These are phyloP conservation scores for Castanospermum australe DNA, from an alignment of 306 rosid species.

Conservation along the genomic window DNA sequence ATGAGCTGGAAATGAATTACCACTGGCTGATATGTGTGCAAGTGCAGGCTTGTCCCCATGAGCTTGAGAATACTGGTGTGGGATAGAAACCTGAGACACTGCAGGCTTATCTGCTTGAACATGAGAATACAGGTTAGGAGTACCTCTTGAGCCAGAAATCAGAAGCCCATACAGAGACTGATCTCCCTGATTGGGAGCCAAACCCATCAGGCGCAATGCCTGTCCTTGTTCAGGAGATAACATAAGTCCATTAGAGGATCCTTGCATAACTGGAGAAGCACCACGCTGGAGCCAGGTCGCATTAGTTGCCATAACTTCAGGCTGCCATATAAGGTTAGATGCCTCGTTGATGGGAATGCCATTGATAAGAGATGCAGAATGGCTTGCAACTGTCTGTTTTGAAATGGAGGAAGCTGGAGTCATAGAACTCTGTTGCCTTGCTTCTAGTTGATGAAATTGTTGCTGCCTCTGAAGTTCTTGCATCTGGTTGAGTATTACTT, in stretches of 20 bases:
- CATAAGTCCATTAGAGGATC: constrained; percentile 65
- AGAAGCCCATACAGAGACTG: constrained; percentile 88
- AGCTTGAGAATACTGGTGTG: constrained; percentile 66
- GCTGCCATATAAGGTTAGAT: constrained; percentile 72
- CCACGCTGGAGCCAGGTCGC: constrained; percentile 78
- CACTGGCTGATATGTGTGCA: constrained; percentile 51
- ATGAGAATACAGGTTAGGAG: constrained; percentile 62
- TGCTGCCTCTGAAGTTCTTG: constrained; percentile 89
- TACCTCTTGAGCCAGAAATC: constrained; percentile 63
- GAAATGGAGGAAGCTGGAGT: constrained; percentile 57
- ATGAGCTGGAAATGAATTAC: constrained; percentile 55
- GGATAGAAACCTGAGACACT: constrained; percentile 41
- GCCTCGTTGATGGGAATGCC: constrained; percentile 78
- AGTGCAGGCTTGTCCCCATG: constrained; percentile 68
- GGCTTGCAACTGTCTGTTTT: constrained; percentile 59
- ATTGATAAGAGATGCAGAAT: constrained; percentile 63
- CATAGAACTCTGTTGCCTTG: constrained; percentile 63
- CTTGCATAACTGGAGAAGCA: constrained; percentile 74
- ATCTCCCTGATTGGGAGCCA: constrained; percentile 77
- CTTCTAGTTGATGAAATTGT: constrained; percentile 76
- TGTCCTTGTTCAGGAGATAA: constrained; percentile 82
- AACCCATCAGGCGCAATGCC: constrained; percentile 63
- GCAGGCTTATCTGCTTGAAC: constrained; percentile 69
- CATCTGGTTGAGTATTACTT: constrained; percentile 59
- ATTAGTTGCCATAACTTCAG: constrained; percentile 60